Evolutionary conservation across 768 basidiomycete species (phyloP), one percentile per base, ranked within the genome.

Genomic region (Boletus patriciae): DNA sequence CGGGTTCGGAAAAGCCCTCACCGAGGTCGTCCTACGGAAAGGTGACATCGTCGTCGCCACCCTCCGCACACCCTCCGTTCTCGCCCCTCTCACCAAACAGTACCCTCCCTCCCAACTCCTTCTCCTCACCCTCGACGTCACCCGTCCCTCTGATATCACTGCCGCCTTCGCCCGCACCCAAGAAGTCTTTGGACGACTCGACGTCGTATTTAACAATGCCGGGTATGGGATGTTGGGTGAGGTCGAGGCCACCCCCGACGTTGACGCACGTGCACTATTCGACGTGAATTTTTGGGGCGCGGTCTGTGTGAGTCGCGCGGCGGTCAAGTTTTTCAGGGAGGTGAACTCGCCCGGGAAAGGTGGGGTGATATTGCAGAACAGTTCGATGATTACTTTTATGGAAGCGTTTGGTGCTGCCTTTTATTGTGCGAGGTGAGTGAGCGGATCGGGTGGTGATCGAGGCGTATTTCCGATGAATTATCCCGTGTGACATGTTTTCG

Each of bases 201-300:
- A 78, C 54, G 73, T 78, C 50, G 77, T 79, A 3, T 73, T 73
- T 62, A 76, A 72, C 65, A 80, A 79, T 58, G 77, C 78, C 57
- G 66, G 57, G 34, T 66, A 63, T 33, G 60, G 49, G 2, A 48
- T 71, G 8, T 21, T 70, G 3, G 66, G 63, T 4, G 73, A 77
- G 44, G 59, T 72, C 25, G 77, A 77, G 61, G 66, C 59, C n/a
- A 68, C 66, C 18, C 58, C 69, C 3, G 69, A 70, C 9, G 63
- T 57, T 0, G 62, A 64, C 1, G 74, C 73, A 7, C 62, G 73
- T 6, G 50, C 55, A 5, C 13, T 72, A 54, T 76, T 77, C 50
- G 73, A 76, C 43, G 69, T 67, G 2, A 71, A 68, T 45, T 74
- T 55, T 19, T 55, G 46, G 47, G 50, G 54, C 12, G 23, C 53